phyloP scores from a whole-genome alignment of 805 yeast species.

The Ogataea philodendri region DNA sequence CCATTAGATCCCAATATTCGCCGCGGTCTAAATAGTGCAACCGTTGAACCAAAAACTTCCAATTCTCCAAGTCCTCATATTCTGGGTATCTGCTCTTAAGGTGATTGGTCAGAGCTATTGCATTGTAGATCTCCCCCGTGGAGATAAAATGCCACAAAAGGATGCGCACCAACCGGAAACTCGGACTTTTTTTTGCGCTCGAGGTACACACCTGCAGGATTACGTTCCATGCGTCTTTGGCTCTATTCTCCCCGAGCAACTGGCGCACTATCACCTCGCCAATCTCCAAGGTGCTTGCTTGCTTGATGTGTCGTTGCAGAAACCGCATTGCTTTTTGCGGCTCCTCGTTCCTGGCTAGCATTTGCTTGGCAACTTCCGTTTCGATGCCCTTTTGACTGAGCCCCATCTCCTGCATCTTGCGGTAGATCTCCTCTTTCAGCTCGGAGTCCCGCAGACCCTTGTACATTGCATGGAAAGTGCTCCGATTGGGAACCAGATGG shows the following conservation, averaged over 20 bases:
- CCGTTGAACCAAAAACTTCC: conserved; percentile 9
- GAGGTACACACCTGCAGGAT: conserved; percentile 1
- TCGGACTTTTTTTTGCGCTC: conserved; percentile 7
- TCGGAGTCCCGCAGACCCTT: conserved; percentile 12
- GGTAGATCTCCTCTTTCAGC: conserved; percentile 6
- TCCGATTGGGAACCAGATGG: conserved; percentile 10
- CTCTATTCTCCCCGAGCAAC: conserved; percentile 1
- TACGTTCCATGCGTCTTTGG: conserved; percentile 16
- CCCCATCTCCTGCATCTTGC: conserved; percentile 5
- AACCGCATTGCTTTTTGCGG: conserved; percentile 1
- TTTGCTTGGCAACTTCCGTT: conserved; percentile 4
- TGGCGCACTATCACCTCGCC: conserved; percentile 3
- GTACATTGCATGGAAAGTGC: conserved; percentile 14
- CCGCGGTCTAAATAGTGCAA: conserved; percentile 3
- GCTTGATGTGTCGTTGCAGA: conserved; percentile 1
- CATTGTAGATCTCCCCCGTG: conserved; percentile 14
- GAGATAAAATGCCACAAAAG: conserved; percentile 14
- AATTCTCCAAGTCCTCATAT: conserved; percentile 12
- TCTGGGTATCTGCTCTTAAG: conserved; percentile 6
- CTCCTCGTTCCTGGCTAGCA: conserved; percentile 1
- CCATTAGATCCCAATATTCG: conserved; percentile 16
- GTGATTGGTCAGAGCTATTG: conserved; percentile 17
- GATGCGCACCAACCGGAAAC: conserved; percentile 12
- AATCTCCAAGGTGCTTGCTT: conserved; percentile 1
- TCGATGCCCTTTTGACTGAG: conserved; percentile 6